Base-by-base conservation (phyloP, 2,329 filamentous ascomycete genomes). In the Apiospora pterosperma region DNA sequence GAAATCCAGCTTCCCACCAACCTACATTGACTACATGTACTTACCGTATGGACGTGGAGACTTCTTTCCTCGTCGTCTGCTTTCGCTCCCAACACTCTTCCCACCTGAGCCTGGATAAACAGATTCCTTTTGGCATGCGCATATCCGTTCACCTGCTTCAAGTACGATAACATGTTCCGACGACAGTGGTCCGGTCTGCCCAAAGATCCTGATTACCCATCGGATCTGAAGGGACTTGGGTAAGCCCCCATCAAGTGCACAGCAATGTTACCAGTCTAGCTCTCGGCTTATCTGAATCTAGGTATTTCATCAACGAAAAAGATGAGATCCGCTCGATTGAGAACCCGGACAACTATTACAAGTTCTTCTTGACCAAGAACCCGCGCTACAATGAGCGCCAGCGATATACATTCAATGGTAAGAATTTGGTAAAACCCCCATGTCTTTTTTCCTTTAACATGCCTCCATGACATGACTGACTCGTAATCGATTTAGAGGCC, bases 301-400 rank as follows among this genome's bases (percentile, higher is more conserved):
- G 92, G 52, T 96, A 93, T 77, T 94, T 92, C 74, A 78, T 97
- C 78, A 93, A 92, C 69, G 83, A 89, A 0, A 77, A 88, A 0
- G 92, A 95, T 69, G 88, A 95, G 72, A 85, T 97, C 67, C 88
- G 91, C 59, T 88, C 83, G 66, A 89, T 92, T 63, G 80, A 85
- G 25, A 80, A 92, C 39, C 88, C 90, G 0, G 83, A 90, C 34
- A 81, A 85, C 68, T 90, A 89, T 73, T 97, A 92, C 81, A 85
- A 92, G 69, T 97, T 85, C 82, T 90, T 88, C 74, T 77, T 91
- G 62, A 90, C 86, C 74, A 88, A 87, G 70, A 93, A 93, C 76
- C 81, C 86, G n/a, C 88, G 93, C 41, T 84, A 90, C 78, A 97
- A 97, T 75, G 85, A 90, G 44, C 82, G 90, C 23, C 92, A 93